Base-by-base conservation (phyloP, 2,329 filamentous ascomycete genomes). In the Xylaria sp. region DNA sequence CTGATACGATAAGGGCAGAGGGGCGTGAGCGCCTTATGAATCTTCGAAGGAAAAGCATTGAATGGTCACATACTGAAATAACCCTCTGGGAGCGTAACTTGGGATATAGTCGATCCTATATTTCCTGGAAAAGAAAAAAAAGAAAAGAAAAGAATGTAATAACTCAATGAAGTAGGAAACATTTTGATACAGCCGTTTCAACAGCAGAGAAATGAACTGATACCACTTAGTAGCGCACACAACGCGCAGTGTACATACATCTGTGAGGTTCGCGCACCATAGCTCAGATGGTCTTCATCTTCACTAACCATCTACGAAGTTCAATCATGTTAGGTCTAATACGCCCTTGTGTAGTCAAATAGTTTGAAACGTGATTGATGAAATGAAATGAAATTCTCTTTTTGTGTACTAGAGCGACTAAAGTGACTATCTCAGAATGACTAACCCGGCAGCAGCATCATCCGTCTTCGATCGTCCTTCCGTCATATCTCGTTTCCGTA, bases 361-460 rank as follows among this genome's bases (percentile, higher is more conserved):
- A 33, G 39, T 4, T 15, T 10, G 41, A 2, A 43, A 9, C 43
- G 7, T 8, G 9, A 48, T 5, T 20, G n/a, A 48, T 6, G 7
- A 2, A 48, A 48, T 10, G n/a, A 48, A 20, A 48, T 20, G 1
- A 48, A 48, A 20, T 18, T 48, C 15, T 23, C 46, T n/a, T 33
- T 48, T 25, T 33, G 5, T 15, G 12, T 18, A 7, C 1, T 9
- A 18, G 28, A 52, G 39, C 46, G 20, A 46, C 36, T 57, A 36
- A 65, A 58, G 43, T 25, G 8, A 20, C 39, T n/a, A 49, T 52
- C 55, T 64, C 61, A 49, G 39, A 63, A 57, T 63, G 25, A 63
- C 55, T 23, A 54, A 59, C 33, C 41, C 46, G 9, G 55, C 33
- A 25, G 46, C 55, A 25, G 31, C 33, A 60, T 48, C 28, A 28